Conservation (phyloP, 441 rosid species). For the Gossypium aridum region DNA sequence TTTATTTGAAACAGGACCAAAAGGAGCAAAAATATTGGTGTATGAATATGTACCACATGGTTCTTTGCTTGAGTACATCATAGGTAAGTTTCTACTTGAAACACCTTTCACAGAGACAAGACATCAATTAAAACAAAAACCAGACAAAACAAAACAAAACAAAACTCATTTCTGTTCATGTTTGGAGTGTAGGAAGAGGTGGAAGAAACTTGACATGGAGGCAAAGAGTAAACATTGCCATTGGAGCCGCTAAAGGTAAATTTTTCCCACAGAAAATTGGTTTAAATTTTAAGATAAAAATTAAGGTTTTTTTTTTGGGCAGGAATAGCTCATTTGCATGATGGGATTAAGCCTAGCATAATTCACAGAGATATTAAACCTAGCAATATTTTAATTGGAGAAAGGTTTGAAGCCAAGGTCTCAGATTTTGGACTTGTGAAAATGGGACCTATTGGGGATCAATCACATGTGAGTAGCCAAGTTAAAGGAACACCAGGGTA, state of each 20-base stretch:
- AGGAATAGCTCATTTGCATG: constrained; percentile 62
- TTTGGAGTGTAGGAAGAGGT: constrained; percentile 28
- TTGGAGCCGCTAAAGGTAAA: constrained; percentile 57
- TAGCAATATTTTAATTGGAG: constrained; percentile 53
- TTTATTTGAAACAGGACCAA: constrained; percentile 28
- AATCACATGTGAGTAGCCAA: constrained; percentile 55
- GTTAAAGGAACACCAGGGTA: constrained; percentile 67
- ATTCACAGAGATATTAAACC: constrained; percentile 63
- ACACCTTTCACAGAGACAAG: background rate
- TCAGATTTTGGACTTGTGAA: constrained; percentile 57
- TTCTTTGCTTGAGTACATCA: constrained; percentile 49
- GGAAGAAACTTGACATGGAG: constrained; percentile 47
- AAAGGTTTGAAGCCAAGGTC: constrained; percentile 49
- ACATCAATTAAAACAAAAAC: background rate
- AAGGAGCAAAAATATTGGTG: constrained; percentile 36
- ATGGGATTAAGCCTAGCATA: constrained; percentile 47
- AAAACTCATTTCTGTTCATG: background rate
- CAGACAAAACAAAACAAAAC: background rate
- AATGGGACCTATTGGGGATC: constrained; percentile 48
- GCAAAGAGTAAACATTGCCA: constrained; percentile 52
- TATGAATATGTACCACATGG: constrained; percentile 59
- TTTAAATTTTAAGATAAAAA: background rate
- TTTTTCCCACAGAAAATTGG: background rate
- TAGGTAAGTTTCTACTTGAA: constrained; percentile 24
- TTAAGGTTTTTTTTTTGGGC: background rate